These are phyloP conservation scores for Cucumis melo DNA, from an alignment of 306 rosid genomes.

Conservation along the genomic window DNA sequence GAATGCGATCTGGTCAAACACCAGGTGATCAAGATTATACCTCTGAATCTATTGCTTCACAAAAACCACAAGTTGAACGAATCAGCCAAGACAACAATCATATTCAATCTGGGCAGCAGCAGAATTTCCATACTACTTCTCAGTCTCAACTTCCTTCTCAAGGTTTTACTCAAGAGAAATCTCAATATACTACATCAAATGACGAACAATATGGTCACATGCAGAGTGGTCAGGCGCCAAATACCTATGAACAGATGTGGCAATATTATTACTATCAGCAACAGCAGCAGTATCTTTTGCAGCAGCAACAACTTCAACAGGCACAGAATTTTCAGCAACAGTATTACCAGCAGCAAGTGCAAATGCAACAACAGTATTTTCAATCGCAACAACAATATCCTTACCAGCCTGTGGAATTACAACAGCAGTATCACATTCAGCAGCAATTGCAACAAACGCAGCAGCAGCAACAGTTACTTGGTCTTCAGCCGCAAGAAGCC, in stretches of 20 bases:
- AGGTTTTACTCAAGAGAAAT: constrained; percentile 15
- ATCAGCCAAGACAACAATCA: constrained; percentile 39
- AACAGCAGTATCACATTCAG: constrained; percentile 30
- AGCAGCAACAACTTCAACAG: constrained; percentile 24
- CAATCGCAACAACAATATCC: constrained; percentile 33
- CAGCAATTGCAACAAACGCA: constrained; percentile 20
- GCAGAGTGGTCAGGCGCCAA: constrained; percentile 37
- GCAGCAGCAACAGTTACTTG: constrained; percentile 28
- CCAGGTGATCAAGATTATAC: constrained; percentile 26
- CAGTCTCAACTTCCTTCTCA: constrained; percentile 35
- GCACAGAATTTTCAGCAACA: constrained; percentile 12
- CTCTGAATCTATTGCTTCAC: constrained; percentile 18
- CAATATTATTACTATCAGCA: constrained; percentile 76
- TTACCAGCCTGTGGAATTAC: constrained; percentile 28
- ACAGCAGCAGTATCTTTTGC: constrained; percentile 31
- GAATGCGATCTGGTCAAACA: constrained; percentile 29
- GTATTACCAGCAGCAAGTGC: constrained; percentile 27
- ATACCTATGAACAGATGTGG: constrained; percentile 53
- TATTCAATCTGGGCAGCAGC: constrained; percentile 33
- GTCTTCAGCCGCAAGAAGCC: constrained; percentile 14
- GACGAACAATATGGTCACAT: constrained; percentile 35
- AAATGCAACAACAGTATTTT: constrained; percentile 32
- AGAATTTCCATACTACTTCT: constrained; percentile 23
- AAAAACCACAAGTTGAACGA: constrained; percentile 34
- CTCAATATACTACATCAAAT: constrained; percentile 31